Conservation (phyloP, 257 asterid species). For the Datura wrightii region DNA sequence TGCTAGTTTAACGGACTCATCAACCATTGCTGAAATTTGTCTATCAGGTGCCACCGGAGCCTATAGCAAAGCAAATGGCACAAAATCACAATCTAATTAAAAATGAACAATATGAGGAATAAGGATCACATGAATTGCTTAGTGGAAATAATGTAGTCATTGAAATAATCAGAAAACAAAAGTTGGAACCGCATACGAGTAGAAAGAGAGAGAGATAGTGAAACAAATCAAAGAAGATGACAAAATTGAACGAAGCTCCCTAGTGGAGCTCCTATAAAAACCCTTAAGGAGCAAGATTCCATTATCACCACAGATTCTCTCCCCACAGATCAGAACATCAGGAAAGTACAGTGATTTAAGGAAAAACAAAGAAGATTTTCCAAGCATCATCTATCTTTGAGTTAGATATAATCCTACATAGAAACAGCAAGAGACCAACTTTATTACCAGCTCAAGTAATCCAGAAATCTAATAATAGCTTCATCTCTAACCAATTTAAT, state of each 20-base stretch:
- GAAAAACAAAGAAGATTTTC: neutral
- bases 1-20: conserved; percentile 76
- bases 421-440: neutral
- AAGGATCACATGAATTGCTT: neutral
- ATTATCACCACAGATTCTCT: neutral
- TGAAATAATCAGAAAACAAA: neutral
- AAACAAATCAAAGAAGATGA: neutral
- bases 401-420: neutral
- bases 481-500: neutral
- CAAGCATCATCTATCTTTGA: neutral
- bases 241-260: neutral
- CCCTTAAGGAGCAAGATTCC: neutral
- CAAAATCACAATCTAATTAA: neutral
- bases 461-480: neutral
- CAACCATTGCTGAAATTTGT: conserved; percentile 84
- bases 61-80: conserved; percentile 41
- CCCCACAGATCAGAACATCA: neutral
- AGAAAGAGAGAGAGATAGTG: neutral
- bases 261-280: neutral
- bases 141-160: neutral
- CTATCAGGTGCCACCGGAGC: conserved; percentile 77
- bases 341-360: neutral
- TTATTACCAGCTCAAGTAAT: neutral
- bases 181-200: neutral
- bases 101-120: neutral